Percentiles rank a stretch among this genome's conserved stretches.
phyloP scores from a whole-genome alignment of 2,329 filamentous ascomycete genomes.

The Aureobasidium sp. region DNA sequence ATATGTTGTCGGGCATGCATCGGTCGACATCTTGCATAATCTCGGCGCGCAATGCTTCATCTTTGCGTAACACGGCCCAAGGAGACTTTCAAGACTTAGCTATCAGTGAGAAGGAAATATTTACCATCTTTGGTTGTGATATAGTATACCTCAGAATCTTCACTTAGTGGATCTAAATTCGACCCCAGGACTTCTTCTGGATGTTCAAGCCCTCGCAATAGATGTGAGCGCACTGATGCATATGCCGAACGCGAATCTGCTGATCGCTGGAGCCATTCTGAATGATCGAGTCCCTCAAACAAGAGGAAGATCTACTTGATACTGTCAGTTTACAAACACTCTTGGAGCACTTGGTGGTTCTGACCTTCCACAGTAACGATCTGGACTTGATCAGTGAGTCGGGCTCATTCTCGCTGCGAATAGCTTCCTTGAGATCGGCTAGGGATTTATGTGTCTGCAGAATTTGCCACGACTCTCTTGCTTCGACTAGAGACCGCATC shows the following conservation, averaged over 20 bases:
- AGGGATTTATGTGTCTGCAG: slow-evolving; percentile 21
- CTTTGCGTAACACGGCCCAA: slow-evolving; percentile 77
- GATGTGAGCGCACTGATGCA: slow-evolving; percentile 59
- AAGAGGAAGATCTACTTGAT: slow-evolving; percentile 63
- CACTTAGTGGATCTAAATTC: slow-evolving; percentile 72
- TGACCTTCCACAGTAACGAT: slow-evolving; percentile 87
- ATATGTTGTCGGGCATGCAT: slow-evolving; percentile 79
- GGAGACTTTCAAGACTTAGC: slow-evolving; percentile 62
- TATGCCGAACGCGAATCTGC: slow-evolving; percentile 67
- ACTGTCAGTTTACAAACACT: neutral
- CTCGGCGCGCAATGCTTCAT: slow-evolving; percentile 76
- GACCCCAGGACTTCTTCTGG: slow-evolving; percentile 66
- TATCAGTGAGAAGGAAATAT: slow-evolving; percentile 28
- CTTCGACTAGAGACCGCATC: slow-evolving; percentile 26
- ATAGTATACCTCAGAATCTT: slow-evolving; percentile 57
- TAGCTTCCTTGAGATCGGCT: slow-evolving; percentile 22
- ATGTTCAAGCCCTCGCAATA: slow-evolving; percentile 74
- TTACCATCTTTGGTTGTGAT: slow-evolving; percentile 11
- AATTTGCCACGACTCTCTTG: slow-evolving; percentile 24
- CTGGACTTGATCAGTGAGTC: slow-evolving; percentile 32
- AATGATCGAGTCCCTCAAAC: slow-evolving; percentile 56
- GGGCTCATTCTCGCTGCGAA: slow-evolving; percentile 17
- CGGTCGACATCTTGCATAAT: slow-evolving; percentile 92
- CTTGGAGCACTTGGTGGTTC: neutral
- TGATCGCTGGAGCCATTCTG: slow-evolving; percentile 61